Conservation (phyloP, 495 filamentous ascomycete genomes). For the Cryomyces minteri region DNA sequence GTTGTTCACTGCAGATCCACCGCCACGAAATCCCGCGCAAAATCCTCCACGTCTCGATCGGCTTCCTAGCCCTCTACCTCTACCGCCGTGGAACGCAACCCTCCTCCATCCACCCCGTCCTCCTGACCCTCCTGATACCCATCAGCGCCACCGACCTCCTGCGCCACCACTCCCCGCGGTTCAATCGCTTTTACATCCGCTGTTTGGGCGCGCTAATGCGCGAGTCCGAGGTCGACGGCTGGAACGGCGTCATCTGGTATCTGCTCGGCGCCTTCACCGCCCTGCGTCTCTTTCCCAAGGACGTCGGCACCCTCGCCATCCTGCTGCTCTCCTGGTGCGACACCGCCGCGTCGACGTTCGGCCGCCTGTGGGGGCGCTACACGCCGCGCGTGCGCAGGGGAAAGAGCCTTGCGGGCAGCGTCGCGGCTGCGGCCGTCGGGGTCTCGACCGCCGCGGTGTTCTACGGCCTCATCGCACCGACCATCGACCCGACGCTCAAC, state of each 20-base stretch:
- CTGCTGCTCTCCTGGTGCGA: slow-evolving; percentile 94
- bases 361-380: slow-evolving; percentile 69
- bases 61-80: slow-evolving; percentile 72
- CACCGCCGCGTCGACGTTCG: slow-evolving; percentile 87
- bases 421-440: slow-evolving; percentile 68
- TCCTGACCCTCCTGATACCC: slow-evolving; percentile 71
- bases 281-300: slow-evolving; percentile 78
- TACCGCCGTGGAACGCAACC: slow-evolving; percentile 64
- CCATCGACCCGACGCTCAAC: too few relatives aligned
- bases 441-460: slow-evolving; percentile 64
- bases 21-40: slow-evolving; percentile 65
- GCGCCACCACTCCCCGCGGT: slow-evolving; percentile 56
- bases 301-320: slow-evolving; percentile 77
- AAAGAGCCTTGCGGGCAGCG: slow-evolving; percentile 79
- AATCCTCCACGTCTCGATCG: slow-evolving; percentile 77
- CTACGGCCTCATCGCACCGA: slow-evolving; percentile 78
- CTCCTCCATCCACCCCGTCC: slow-evolving; percentile 55
- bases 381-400: slow-evolving; percentile 69
- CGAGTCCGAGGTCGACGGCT: slow-evolving; percentile 79
- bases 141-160: slow-evolving; percentile 68
- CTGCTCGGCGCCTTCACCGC: slow-evolving; percentile 76
- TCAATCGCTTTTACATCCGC: slow-evolving; percentile 79
- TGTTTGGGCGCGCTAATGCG: slow-evolving; percentile 83
- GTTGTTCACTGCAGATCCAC: slow-evolving; percentile 27
- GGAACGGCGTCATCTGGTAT: slow-evolving; percentile 95